Percentiles rank a stretch among this genome's conserved stretches.
These are phyloP conservation scores for Stylonectria norvegica DNA, from an alignment of 2,329 filamentous ascomycete species.

Conservation along the genomic window DNA sequence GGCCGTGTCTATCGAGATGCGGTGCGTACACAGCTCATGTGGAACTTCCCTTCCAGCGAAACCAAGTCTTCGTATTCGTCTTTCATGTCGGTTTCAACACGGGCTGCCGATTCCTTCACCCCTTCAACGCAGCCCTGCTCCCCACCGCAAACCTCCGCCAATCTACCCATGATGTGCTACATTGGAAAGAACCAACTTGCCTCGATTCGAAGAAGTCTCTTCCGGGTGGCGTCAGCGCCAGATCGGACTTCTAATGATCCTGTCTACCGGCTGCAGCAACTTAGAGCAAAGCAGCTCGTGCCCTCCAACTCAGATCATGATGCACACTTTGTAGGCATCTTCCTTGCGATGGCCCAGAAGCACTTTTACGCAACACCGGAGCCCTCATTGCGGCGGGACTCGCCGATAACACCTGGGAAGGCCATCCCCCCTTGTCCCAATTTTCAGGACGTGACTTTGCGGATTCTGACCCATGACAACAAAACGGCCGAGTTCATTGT, in stretches of 20 bases:
- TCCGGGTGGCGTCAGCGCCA: constrained; percentile 43
- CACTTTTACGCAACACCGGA: constrained; percentile 43
- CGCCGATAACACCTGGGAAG: constrained; percentile 23
- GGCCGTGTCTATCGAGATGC: constrained; percentile 41
- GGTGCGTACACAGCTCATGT: constrained; percentile 49
- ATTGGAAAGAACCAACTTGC: constrained; percentile 46
- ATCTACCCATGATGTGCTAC: constrained; percentile 42
- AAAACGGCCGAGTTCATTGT: constrained; percentile 49
- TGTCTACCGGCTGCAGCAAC: constrained; percentile 45
- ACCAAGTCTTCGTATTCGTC: constrained; percentile 28
- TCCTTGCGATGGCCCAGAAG: constrained; percentile 56
- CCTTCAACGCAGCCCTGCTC: constrained; percentile 21
- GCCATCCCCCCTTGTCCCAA: constrained; percentile 25
- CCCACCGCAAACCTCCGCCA: constrained; percentile 18
- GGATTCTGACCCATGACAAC: constrained; percentile 50
- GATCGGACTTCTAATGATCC: constrained; percentile 41
- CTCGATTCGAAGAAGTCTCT: constrained; percentile 45
- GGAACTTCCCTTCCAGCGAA: constrained; percentile 38
- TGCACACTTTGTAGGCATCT: constrained; percentile 48
- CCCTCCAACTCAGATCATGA: constrained; percentile 51
- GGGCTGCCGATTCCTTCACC: constrained; percentile 30
- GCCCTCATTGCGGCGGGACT: constrained; percentile 21
- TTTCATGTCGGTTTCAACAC: constrained; percentile 37
- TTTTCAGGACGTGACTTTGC: constrained; percentile 48
- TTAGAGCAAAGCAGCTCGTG: constrained; percentile 45